Base-by-base conservation (phyloP, 768 basidiomycete species). In the Butyriboletus loyo region DNA sequence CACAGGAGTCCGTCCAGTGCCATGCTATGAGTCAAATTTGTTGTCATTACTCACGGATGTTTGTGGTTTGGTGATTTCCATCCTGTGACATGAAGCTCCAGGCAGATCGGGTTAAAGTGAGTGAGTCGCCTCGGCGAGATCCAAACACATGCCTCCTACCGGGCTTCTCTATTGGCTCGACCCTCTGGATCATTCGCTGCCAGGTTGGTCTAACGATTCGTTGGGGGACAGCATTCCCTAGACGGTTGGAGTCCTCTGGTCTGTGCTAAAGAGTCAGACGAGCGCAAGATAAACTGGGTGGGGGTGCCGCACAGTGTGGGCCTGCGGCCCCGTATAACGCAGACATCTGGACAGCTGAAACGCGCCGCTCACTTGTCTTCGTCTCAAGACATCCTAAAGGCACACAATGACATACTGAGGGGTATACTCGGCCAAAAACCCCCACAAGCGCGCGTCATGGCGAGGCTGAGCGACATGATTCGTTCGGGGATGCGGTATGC, bases 1-100 rank as follows among this genome's bases (percentile, higher is more conserved):
- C n/a, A n/a, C n/a, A n/a, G n/a, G n/a, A n/a, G 73, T 5, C 78
- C 75, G 0, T 73, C 73, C 0, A 77, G 66, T 5, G 71, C 61
- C 57, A 89, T 82, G 48, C 77, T 62, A 63, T 92, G 89, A 0
- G 84, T 86, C 1, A 87, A 56, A 0, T 62, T 83, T 1, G 90
- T 87, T 15, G 72, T 74, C 81, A 87, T 83, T 66, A 0, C 89
- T 90, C 17, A 79, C 52, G 46, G 84, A 64, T 3, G 70, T 73
- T 57, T 90, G 91, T 3, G 79, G 81, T 31, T 76, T 77, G 2
- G 85, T 83, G 7, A 79, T 69, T 6, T 67, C 58, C 17, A 82
- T 69, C n/a, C 85, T 81, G 17, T 63, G 68, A 37, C 72, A 65
- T 57, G 76, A 2, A 59, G 54, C 86, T 89, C 48, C 32, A 50